Conservation (phyloP, 2,329 filamentous ascomycete genomes). For the Cryphonectria parasitica region DNA sequence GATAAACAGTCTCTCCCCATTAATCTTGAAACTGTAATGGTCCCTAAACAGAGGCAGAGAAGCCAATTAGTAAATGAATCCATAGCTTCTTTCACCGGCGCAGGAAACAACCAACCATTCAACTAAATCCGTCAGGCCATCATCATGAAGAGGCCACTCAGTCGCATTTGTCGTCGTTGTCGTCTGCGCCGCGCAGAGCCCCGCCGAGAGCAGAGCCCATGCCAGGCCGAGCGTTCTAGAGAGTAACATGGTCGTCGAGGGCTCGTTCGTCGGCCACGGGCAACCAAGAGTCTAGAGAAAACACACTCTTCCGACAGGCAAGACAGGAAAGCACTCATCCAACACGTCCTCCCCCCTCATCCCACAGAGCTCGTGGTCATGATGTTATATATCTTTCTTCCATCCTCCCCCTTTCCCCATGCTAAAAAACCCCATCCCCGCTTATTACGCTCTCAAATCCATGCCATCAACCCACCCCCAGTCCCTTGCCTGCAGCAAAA, state of each 20-base stretch:
- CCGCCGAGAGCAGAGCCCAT: constrained; percentile 23
- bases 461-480: background rate
- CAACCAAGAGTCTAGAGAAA: background rate
- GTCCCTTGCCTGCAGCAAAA: too few species aligned
- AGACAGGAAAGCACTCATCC: too few species aligned
- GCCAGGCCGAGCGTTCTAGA: constrained; percentile 16
- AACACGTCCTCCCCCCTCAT: too few species aligned
- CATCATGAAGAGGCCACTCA: constrained; percentile 31
- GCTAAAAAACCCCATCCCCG: background rate
- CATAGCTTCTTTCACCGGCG: too few species aligned
- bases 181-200: constrained; percentile 17
- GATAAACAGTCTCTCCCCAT: constrained; percentile 46
- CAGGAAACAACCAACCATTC: constrained; percentile 27
- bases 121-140: constrained; percentile 31
- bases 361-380: background rate
- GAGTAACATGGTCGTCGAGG: constrained; percentile 8
- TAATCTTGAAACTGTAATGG: constrained; percentile 46
- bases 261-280: background rate
- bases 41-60: constrained; percentile 38
- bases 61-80: background rate
- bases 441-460: background rate
- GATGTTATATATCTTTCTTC: background rate
- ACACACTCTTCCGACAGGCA: background rate
- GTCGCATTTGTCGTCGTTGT: constrained; percentile 11
- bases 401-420: too few species aligned